phyloP scores from a whole-genome alignment of 192 early-diverging fungal species.

The Coemansia sp. region DNA sequence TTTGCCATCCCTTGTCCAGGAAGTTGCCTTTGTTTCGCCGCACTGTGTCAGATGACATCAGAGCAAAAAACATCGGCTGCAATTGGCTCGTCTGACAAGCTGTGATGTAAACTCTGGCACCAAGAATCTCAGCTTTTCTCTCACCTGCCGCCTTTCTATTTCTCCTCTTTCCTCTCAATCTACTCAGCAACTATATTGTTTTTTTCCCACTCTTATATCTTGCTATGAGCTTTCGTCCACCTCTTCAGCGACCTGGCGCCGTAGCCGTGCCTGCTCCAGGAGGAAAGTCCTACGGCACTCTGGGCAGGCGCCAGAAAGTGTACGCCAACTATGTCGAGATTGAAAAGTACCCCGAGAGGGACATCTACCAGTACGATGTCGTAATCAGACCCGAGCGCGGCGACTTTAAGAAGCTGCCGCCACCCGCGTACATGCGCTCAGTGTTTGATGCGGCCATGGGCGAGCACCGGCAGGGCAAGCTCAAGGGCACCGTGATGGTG shows the following conservation, averaged over 20 bases:
- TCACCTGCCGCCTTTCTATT: neutral
- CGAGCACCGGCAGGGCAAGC: conserved; percentile 48
- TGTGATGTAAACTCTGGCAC: neutral
- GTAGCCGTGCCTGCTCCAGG: neutral
- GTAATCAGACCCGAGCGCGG: conserved; percentile 60
- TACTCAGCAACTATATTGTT: neutral
- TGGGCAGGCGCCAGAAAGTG: conserved; percentile 51
- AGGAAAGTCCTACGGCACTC: conserved; percentile 25
- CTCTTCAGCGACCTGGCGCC: neutral
- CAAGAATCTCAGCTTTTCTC: too few relatives aligned
- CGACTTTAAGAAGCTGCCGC: conserved; percentile 30
- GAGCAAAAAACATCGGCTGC: too few relatives aligned
- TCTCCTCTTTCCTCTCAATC: neutral
- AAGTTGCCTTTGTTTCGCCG: too few relatives aligned
- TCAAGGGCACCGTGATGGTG: conserved; percentile 65
- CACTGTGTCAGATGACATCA: too few relatives aligned
- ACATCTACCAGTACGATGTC: conserved; percentile 90
- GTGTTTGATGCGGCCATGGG: conserved; percentile 60
- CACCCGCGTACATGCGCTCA: conserved; percentile 63
- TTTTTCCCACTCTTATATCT: neutral
- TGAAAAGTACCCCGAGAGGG: conserved; percentile 57
- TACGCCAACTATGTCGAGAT: conserved; percentile 80
- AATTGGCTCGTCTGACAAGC: neutral
- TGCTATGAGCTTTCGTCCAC: neutral
- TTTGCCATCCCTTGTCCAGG: too few relatives aligned